A percentile compares a stretch with the other conserved stretches of the same genome.
Conservation (phyloP, 2,329 filamentous ascomycete genomes). For the Septoria petroselini region DNA sequence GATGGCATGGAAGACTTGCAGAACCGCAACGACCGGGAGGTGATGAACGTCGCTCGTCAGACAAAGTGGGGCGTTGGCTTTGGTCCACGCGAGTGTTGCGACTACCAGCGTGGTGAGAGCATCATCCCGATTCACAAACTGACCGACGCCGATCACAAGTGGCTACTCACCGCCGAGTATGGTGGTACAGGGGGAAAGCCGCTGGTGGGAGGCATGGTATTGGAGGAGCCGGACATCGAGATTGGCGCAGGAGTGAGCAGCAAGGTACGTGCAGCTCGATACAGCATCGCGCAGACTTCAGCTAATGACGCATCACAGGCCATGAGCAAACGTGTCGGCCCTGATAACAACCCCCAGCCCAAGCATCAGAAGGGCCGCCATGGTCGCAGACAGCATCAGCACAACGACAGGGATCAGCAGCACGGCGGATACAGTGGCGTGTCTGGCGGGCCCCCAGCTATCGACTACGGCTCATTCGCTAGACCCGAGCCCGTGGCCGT, state of each 20-base stretch:
- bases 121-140: constrained; percentile 88
- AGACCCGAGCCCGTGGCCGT: constrained; percentile 41
- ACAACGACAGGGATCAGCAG: constrained; percentile 27
- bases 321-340: constrained; percentile 40
- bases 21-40: constrained; percentile 66
- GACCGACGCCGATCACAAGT: constrained; percentile 94
- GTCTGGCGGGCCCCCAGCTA: constrained; percentile 23
- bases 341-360: constrained; percentile 32
- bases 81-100: constrained; percentile 92
- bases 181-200: constrained; percentile 83
- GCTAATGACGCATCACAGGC: constrained; percentile 22
- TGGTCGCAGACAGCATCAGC: constrained; percentile 32
- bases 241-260: constrained; percentile 96
- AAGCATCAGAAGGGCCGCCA: constrained; percentile 31
- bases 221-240: constrained; percentile 98
- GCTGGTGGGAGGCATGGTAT: constrained; percentile 78
- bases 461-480: constrained; percentile 31
- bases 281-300: not conserved
- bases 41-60: constrained; percentile 64
- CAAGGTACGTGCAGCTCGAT: constrained; percentile 50
- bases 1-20: constrained; percentile 92
- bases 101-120: constrained; percentile 88
- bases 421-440: constrained; percentile 27
- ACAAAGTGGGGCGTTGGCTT: constrained; percentile 98
- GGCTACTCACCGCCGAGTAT: constrained; percentile 91